A percentile compares a stretch with the other conserved stretches of the same genome.
These are phyloP conservation scores for Castanea mollissima DNA, from an alignment of 306 rosid genomes.

Conservation along the genomic window DNA sequence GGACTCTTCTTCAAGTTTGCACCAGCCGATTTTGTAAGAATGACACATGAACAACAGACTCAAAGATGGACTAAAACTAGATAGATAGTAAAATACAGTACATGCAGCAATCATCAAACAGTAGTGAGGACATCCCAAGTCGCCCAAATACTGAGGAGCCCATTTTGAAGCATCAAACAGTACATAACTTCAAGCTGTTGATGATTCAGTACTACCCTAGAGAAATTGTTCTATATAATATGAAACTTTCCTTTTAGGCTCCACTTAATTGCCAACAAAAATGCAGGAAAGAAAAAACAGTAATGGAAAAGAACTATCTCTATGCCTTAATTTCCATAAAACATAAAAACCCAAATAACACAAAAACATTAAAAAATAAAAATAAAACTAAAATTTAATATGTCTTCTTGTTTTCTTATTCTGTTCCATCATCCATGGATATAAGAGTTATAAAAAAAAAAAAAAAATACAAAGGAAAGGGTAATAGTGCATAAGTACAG, in stretches of 20 bases:
- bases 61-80: not conserved
- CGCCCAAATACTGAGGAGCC: not conserved
- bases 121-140: not conserved
- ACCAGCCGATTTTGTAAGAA: not conserved
- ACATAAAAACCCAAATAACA: not conserved
- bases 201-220: not conserved
- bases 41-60: too few relatives aligned
- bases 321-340: too few relatives aligned
- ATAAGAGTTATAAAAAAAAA: too few relatives aligned
- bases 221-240: not conserved
- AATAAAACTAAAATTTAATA: not conserved
- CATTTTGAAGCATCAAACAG: not conserved
- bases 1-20: not conserved
- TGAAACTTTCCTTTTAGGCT: not conserved
- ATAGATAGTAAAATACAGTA: not conserved
- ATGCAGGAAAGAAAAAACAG: not conserved
- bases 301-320: not conserved
- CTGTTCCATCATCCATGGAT: not conserved
- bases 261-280: not conserved
- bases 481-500: not conserved
- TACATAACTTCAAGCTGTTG: not conserved
- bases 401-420: not conserved
- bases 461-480: not conserved
- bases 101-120: slow-evolving; percentile 9
- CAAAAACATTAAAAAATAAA: not conserved